Evolutionary conservation across 2,329 filamentous ascomycete species (phyloP), one percentile per base, ranked within the genome.

Genomic region (Ophiostoma piceae): DNA sequence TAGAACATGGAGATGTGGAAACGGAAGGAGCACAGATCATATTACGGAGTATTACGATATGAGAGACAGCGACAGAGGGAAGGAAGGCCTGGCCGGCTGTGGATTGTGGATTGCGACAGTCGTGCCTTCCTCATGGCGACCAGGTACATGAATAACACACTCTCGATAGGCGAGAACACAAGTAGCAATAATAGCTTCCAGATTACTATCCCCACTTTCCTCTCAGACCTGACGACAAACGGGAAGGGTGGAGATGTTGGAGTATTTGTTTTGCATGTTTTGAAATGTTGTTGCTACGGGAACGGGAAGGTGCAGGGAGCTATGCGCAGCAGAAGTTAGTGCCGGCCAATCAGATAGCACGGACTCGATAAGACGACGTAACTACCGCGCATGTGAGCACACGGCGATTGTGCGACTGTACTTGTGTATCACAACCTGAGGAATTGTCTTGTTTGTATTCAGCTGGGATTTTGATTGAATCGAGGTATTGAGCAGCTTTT

Each of bases 261-360:
- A 62, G 57, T 62, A 62, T 62, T 57, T 64, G 67, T 70, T 71
- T 68, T 71, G 69, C 67, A 32, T 54, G 64, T 12, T 71, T 68
- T 71, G 69, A 60, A 67, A 32, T 54, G 67, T 8, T 22, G 69
- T 71, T 71, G 69, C 69, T 35, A 67, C 29, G 47, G 43, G 47
- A 39, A 70, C 62, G 5, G 35, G 12, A n/a, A 8, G 19, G 51
- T 47, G 43, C 43, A 47, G 62, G 69, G 62, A 37, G 60, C 32
- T 32, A 12, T 19, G 69, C 7, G 14, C 4, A 2, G 12, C 1
- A 41, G 35, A 26, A 26, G 51, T 11, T n/a, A 54, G 3, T 57
- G 3, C 12, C n/a, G 16, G 41, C 69, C 69, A 70, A 70, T 70
- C 67, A 68, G 22, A 70, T 66, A 51, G 57, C 69, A 68, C 60